A percentile compares a stretch with the other conserved stretches of the same genome.
These are phyloP conservation scores for Colletotrichum chlorophyti DNA, from an alignment of 2,329 filamentous ascomycete genomes.

Conservation along the genomic window DNA sequence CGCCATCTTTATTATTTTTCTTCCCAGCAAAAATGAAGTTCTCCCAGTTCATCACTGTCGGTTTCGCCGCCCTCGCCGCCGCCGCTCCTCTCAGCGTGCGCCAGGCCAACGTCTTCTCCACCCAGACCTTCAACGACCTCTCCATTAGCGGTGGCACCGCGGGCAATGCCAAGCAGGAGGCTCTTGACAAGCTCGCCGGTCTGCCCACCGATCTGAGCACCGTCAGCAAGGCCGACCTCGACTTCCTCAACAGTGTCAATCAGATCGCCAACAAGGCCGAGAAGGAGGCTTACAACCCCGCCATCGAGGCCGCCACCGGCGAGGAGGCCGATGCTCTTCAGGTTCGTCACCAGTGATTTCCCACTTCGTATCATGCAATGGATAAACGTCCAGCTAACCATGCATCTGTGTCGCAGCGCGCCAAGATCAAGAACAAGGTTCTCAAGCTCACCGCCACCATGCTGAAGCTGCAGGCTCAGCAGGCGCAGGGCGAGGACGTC, in stretches of 20 bases:
- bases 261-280: constrained; percentile 61
- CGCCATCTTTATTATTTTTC: neutral
- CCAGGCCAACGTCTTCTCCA: constrained; percentile 38
- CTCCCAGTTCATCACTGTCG: constrained; percentile 37
- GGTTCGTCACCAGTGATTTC: constrained; percentile 33
- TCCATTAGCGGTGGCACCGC: constrained; percentile 54
- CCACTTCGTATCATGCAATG: neutral
- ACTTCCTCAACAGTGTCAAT: constrained; percentile 57
- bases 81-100: constrained; percentile 38
- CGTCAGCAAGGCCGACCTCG: constrained; percentile 54
- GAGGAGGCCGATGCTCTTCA: constrained; percentile 55
- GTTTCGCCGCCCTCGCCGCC: constrained; percentile 35
- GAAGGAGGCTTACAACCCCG: constrained; percentile 58
- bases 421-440: constrained; percentile 68
- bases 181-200: constrained; percentile 45
- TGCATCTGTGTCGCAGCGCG: constrained; percentile 41
- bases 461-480: constrained; percentile 55
- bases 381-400: too few relatives aligned
- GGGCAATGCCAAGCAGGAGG: constrained; percentile 51
- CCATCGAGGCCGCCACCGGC: constrained; percentile 55
- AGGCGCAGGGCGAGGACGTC: constrained; percentile 57
- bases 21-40: constrained; percentile 41
- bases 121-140: constrained; percentile 49
- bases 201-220: constrained; percentile 48
- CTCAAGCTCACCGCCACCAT: constrained; percentile 62